These are phyloP conservation scores for Ciborinia camelliae DNA, from an alignment of 2,329 filamentous ascomycete species.

Conservation along the genomic window DNA sequence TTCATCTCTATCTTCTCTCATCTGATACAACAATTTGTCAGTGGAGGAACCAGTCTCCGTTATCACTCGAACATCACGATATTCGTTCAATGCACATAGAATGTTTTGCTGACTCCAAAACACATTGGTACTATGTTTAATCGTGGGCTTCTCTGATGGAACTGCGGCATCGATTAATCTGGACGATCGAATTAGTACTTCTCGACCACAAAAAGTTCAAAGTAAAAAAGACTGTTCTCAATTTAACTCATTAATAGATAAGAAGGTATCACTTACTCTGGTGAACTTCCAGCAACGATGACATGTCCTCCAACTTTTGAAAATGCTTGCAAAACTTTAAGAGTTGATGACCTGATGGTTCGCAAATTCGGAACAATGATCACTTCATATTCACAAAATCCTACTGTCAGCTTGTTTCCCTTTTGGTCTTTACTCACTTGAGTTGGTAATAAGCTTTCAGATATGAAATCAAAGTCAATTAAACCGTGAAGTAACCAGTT, in stretches of 20 bases:
- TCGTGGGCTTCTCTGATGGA: conserved; percentile 17
- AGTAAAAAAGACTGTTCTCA: neutral
- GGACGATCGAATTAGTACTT: neutral
- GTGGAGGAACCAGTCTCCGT: conserved; percentile 17
- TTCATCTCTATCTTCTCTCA: conserved; percentile 35
- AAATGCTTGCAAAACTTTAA: conserved; percentile 32
- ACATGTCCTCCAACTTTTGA: conserved; percentile 29
- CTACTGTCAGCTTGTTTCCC: conserved; percentile 28
- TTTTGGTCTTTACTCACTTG: conserved; percentile 22
- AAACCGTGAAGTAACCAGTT: conserved; percentile 35
- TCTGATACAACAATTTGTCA: conserved; percentile 34
- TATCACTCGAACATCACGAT: conserved; percentile 31
- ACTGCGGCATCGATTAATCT: conserved; percentile 16
- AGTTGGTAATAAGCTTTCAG: conserved; percentile 35
- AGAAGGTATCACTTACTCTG: conserved; percentile 27
- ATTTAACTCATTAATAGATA: neutral
- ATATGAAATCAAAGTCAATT: conserved; percentile 39
- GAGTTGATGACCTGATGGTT: conserved; percentile 37
- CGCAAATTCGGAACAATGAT: conserved; percentile 37
- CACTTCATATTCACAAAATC: conserved; percentile 36
- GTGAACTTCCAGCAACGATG: conserved; percentile 30
- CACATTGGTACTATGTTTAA: conserved; percentile 24
- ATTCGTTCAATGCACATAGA: conserved; percentile 27
- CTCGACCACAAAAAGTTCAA: neutral
- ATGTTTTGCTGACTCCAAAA: conserved; percentile 30